phyloP scores from a whole-genome alignment of 805 yeast genomes.

The Wickerhamomyces chaumierensis region DNA sequence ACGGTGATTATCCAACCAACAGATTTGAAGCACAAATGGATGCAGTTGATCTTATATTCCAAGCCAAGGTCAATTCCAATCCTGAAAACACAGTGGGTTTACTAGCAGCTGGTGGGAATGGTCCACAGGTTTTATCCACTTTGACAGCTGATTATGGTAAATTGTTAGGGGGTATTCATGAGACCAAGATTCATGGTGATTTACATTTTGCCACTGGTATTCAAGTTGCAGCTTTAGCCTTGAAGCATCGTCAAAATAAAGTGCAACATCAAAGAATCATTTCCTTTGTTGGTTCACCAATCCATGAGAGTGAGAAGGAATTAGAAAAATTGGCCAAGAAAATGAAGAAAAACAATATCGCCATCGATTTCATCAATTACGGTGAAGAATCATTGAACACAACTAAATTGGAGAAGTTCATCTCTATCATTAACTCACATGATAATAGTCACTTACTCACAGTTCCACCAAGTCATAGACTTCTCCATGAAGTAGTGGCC shows the following conservation, averaged over 20 bases:
- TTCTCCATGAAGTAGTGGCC: constrained; percentile 72
- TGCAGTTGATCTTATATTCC: constrained; percentile 78
- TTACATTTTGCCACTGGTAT: constrained; percentile 69
- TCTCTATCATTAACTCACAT: constrained; percentile 56
- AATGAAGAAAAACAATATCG: constrained; percentile 85
- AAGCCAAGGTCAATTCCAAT: constrained; percentile 74
- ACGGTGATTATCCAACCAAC: constrained; percentile 85
- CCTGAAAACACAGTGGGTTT: constrained; percentile 94
- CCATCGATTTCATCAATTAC: constrained; percentile 82
- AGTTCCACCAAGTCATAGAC: constrained; percentile 78
- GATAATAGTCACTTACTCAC: constrained; percentile 77
- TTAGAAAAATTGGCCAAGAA: constrained; percentile 79
- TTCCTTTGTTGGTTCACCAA: constrained; percentile 82
- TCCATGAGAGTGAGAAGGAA: constrained; percentile 55
- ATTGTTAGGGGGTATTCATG: constrained; percentile 74
- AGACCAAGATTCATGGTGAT: constrained; percentile 58
- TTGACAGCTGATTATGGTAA: constrained; percentile 82
- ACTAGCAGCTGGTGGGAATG: constrained; percentile 76
- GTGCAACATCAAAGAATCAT: constrained; percentile 85
- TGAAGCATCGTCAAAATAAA: constrained; percentile 92
- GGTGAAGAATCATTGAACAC: constrained; percentile 82
- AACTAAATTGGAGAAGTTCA: constrained; percentile 67
- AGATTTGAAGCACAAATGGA: constrained; percentile 90
- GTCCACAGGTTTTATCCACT: constrained; percentile 82
- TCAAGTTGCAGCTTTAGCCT: constrained; percentile 87